Base-by-base conservation (phyloP, 306 rosid genomes). In the Abrus pulchellus region DNA sequence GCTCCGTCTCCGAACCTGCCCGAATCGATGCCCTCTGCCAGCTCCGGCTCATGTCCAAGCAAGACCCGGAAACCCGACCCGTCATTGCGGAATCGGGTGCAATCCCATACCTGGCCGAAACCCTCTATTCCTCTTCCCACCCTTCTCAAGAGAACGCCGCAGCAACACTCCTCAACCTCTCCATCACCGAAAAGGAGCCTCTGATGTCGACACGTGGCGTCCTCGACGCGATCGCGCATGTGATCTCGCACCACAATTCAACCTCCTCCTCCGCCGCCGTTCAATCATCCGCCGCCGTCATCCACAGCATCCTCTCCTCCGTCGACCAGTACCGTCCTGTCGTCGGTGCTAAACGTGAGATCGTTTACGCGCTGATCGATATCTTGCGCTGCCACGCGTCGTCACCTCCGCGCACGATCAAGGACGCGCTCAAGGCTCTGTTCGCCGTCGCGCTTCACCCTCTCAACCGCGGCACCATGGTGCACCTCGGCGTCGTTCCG, bases 371-470 rank as follows among this genome's bases (percentile, higher is more conserved):
- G 0, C 85, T 95, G 0, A 60, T 93, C 1, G 97, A 95, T 50
- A 88, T 95, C 27, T 54, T 93, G 54, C 92, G 88, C 1, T 68
- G 52, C 74, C 81, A 83, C 4, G 83, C 20, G 1, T 95, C 97
- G 0, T 78, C 77, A 0, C 89, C 94, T 0, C 83, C 89, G 6
- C 72, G 98, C 33, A 93, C 98, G 2, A 71, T 93, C 29, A 95
- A 91, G 84, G 99, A 95, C 80, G 83, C 99, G 9, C 89, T 95
- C 5, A 95, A 91, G 43, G 99, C 98, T 3, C 50, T 95, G 9
- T 95, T 95, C 8, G 98, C 93, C 0, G 83, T 95, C 62, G 86
- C 99, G 1, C 96, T 95, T 1, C 88, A 86, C 61, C 90, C 89
- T 8, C 83, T 82, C 4, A 95, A 95, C 61, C 88, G 98, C 33